Base-by-base conservation (phyloP, 495 filamentous ascomycete species). In the Aspergillus avenaceus region DNA sequence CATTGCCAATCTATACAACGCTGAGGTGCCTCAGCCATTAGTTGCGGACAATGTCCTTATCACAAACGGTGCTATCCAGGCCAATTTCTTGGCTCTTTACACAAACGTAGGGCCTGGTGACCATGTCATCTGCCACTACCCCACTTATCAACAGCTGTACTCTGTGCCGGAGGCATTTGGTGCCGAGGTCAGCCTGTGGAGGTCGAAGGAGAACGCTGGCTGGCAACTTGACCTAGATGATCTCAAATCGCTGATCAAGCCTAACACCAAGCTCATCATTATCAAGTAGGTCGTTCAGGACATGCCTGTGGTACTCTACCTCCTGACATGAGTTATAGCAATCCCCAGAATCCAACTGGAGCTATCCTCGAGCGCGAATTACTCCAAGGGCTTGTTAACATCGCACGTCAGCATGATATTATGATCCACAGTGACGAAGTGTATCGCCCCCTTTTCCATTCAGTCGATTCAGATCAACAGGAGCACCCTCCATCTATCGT, bases 111-210 rank as follows among this genome's bases (percentile, higher is more conserved):
- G 80, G 1, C 83, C 83, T 0, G 87, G 85, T 1, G 87, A 91
- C 53, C 89, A 95, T 70, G 85, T 91, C 12, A 79, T 92, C 29
- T 90, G 85, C 54, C 84, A 91, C 44, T 84, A 87, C 60, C 88
- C 88, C 1, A 90, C 87, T 9, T 93, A 95, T 60, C 85, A 90
- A 57, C 88, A 91, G 55, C 75, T 92, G 0, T 91, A 90, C 53
- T 65, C 77, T n/a, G 78, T 91, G 4, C 85, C 89, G 0, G 75
- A 73, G 52, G 83, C 80, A 26, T 66, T 91, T 2, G 88, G 88
- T 0, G 88, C 89, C 1, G 78, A 87, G 49, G 86, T 95, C 3
- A 78, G 80, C 27, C 60, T 89, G n/a, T 95, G 88, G 89, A 76
- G 78, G 58, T 67, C 87, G 18, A 73, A 72, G 41, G 70, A 74